Evolutionary conservation across 129 eudicot species (phyloP).

Genomic region (Helichrysum umbraculigerum): DNA sequence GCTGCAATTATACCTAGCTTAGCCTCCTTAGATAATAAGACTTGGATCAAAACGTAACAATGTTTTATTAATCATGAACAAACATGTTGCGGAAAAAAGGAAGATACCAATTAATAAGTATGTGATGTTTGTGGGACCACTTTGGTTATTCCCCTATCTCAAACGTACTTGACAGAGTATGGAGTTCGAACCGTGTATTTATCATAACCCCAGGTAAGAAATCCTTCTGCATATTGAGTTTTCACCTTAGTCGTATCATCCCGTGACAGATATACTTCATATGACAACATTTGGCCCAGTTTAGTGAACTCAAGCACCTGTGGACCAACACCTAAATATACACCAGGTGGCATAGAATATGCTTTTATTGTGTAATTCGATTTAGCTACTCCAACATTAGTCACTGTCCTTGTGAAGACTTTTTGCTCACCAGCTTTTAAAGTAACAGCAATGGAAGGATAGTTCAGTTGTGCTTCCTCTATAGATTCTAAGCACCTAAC

Average conservation of each 20-base stretch:
- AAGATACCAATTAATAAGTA: too few relatives aligned
- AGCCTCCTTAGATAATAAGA: too few relatives aligned
- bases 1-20: too few relatives aligned
- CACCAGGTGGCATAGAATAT: constrained; percentile 29
- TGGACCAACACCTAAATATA: constrained; percentile 25
- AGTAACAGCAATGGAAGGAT: constrained; percentile 52
- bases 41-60: too few relatives aligned
- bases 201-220: constrained; percentile 40
- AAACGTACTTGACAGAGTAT: constrained; percentile 23
- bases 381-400: constrained; percentile 47
- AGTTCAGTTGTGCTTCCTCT: constrained; percentile 51
- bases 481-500: constrained; percentile 41
- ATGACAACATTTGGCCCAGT: constrained; percentile 42
- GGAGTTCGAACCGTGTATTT: constrained; percentile 44
- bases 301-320: constrained; percentile 31
- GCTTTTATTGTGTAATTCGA: constrained; percentile 25
- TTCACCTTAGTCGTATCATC: background rate
- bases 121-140: background rate
- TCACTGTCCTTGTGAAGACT: constrained; percentile 43
- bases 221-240: constrained; percentile 36
- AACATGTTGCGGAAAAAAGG: too few relatives aligned
- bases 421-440: constrained; percentile 13
- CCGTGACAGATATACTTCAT: constrained; percentile 31
- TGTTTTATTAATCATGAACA: too few relatives aligned
- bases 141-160: background rate